Conservation (phyloP, 202 grass and related monocot genomes). For the Saccharum hybrid region DNA sequence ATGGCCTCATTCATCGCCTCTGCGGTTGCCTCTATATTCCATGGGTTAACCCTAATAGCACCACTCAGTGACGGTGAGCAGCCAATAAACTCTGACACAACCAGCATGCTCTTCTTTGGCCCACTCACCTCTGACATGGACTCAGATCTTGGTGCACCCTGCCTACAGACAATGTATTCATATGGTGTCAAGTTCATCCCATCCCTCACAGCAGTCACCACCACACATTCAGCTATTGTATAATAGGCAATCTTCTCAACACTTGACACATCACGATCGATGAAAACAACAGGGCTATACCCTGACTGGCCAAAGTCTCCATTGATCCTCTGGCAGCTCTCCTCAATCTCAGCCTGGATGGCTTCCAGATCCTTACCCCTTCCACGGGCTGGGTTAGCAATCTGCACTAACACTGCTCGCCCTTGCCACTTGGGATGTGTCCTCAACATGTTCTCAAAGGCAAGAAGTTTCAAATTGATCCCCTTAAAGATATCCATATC, state of each 20-base stretch:
- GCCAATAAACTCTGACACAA: slow-evolving; percentile 94
- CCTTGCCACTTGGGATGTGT: slow-evolving; percentile 85
- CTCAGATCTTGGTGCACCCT: slow-evolving; percentile 59
- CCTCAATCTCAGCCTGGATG: slow-evolving; percentile 73
- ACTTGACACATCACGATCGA: slow-evolving; percentile 65
- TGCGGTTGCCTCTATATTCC: slow-evolving; percentile 86
- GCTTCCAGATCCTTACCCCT: slow-evolving; percentile 73
- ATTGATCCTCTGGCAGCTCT: slow-evolving; percentile 81
- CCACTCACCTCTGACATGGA: slow-evolving; percentile 44
- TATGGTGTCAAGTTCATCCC: slow-evolving; percentile 99
- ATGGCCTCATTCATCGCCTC: slow-evolving; percentile 95
- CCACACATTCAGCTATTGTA: slow-evolving; percentile 87
- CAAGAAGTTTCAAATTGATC: slow-evolving; percentile 94
- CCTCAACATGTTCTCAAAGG: slow-evolving; percentile 90
- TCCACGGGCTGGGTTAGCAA: slow-evolving; percentile 75
- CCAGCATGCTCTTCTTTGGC: slow-evolving; percentile 92
- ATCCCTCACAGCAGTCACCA: slow-evolving; percentile 95
- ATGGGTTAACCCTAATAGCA: slow-evolving; percentile 90
- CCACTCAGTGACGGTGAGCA: slow-evolving; percentile 94
- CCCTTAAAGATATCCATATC: slow-evolving; percentile 99
- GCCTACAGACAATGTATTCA: slow-evolving; percentile 91
- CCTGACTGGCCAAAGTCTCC: slow-evolving; percentile 62
- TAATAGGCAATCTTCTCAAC: slow-evolving; percentile 95
- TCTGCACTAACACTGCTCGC: slow-evolving; percentile 84
- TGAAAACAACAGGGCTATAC: slow-evolving; percentile 83